These are phyloP conservation scores for Cyberlindnera bimundalis DNA, from an alignment of 805 yeast species.

Conservation along the genomic window DNA sequence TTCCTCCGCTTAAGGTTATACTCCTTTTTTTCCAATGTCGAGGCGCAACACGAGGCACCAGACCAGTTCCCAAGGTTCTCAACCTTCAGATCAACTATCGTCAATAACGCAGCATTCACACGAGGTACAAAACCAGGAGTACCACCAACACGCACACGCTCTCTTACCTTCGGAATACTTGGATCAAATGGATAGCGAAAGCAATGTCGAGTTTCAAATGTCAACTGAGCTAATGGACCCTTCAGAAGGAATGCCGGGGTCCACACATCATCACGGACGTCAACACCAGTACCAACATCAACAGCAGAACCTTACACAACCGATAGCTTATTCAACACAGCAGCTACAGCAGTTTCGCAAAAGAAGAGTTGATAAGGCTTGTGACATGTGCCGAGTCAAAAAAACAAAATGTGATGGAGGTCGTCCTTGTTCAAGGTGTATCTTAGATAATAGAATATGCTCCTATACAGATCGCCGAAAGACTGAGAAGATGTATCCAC, in stretches of 20 bases:
- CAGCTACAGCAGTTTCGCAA: neutral
- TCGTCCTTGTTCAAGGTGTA: conserved; percentile 56
- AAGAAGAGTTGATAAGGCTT: conserved; percentile 60
- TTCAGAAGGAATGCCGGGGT: neutral
- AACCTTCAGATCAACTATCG: neutral
- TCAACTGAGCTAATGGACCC: neutral
- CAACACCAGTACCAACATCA: neutral
- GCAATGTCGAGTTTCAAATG: neutral
- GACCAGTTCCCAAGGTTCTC: neutral
- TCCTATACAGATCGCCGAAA: conserved; percentile 55
- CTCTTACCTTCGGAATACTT: neutral
- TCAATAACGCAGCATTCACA: neutral
- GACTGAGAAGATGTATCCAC: conserved; percentile 48
- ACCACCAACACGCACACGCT: neutral
- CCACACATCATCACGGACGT: neutral
- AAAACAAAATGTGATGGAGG: conserved; percentile 64
- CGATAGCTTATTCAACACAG: neutral
- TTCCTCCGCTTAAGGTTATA: too few species aligned
- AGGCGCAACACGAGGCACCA: neutral
- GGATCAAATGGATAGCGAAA: neutral
- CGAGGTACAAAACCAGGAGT: too few species aligned
- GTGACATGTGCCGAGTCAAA: conserved; percentile 59
- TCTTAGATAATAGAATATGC: conserved; percentile 54
- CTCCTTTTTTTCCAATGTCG: neutral
- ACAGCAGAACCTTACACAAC: neutral